phyloP scores from a whole-genome alignment of 2,329 filamentous ascomycete genomes.

The Triangularia verruculosa region DNA sequence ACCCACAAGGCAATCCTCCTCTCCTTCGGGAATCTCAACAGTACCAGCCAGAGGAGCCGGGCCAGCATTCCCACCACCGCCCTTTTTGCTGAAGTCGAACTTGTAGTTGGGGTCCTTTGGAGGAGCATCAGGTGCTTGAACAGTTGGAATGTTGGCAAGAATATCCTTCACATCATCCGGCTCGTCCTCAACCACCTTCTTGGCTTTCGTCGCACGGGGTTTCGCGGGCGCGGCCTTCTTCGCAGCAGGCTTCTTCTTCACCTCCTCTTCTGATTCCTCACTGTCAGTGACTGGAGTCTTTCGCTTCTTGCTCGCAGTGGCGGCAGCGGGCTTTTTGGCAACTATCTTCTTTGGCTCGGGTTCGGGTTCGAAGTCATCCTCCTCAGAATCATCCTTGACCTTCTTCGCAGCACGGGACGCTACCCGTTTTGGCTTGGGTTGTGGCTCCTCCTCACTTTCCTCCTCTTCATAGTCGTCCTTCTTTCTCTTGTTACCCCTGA shows the following conservation, averaged over 20 bases:
- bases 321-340: constrained; percentile 31
- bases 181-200: constrained; percentile 64
- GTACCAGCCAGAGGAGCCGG: constrained; percentile 61
- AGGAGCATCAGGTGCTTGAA: constrained; percentile 81
- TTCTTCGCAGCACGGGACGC: constrained; percentile 43
- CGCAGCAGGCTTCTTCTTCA: constrained; percentile 44
- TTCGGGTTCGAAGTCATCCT: constrained; percentile 29
- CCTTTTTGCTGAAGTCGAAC: constrained; percentile 72
- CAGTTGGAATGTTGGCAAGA: constrained; percentile 78
- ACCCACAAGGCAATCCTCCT: constrained; percentile 85
- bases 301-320: constrained; percentile 48
- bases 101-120: constrained; percentile 67
- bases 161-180: constrained; percentile 76
- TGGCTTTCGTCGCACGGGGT: constrained; percentile 55
- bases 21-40: constrained; percentile 74
- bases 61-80: constrained; percentile 55
- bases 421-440: constrained; percentile 59
- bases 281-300: constrained; percentile 55
- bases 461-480: constrained; percentile 74
- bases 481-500: constrained; percentile 63
- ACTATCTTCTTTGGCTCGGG: constrained; percentile 32
- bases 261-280: constrained; percentile 54
- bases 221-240: constrained; percentile 53
- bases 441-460: constrained; percentile 67
- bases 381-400: constrained; percentile 35